phyloP scores from a whole-genome alignment of 1,139 yeast genomes.

The Yamadazyma diddensiae region DNA sequence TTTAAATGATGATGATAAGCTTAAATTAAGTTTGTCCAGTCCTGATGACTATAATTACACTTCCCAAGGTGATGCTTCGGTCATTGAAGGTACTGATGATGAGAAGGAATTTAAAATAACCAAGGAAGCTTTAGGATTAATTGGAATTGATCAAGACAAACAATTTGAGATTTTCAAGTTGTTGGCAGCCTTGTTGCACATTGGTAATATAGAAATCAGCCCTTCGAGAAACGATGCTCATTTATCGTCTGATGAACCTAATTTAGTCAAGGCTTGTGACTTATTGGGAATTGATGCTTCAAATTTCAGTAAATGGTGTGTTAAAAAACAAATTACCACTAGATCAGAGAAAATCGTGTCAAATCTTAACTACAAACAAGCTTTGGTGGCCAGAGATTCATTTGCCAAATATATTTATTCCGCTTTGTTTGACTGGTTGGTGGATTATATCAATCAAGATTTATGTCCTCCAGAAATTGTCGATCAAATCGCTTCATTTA shows the following conservation, averaged over 20 bases:
- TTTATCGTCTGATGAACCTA: slow-evolving; percentile 83
- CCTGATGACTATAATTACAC: slow-evolving; percentile 77
- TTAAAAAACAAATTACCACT: slow-evolving; percentile 90
- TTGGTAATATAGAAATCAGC: slow-evolving; percentile 88
- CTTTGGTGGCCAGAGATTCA: slow-evolving; percentile 90
- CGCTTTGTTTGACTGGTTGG: slow-evolving; percentile 94
- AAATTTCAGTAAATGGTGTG: slow-evolving; percentile 85
- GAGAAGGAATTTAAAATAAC: slow-evolving; percentile 73
- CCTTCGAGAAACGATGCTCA: slow-evolving; percentile 86
- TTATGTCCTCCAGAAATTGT: slow-evolving; percentile 73
- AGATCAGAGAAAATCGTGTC: slow-evolving; percentile 89
- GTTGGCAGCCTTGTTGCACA: slow-evolving; percentile 85
- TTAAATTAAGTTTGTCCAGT: slow-evolving; percentile 54
- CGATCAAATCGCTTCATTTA: slow-evolving; percentile 62
- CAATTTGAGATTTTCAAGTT: slow-evolving; percentile 74
- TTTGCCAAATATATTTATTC: slow-evolving; percentile 93
- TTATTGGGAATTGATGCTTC: slow-evolving; percentile 77
- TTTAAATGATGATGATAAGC: slow-evolving; percentile 57
- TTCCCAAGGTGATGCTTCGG: slow-evolving; percentile 83
- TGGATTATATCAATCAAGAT: slow-evolving; percentile 74
- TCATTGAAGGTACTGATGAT: slow-evolving; percentile 80
- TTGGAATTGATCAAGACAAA: slow-evolving; percentile 62
- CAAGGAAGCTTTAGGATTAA: slow-evolving; percentile 68
- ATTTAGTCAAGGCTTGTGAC: slow-evolving; percentile 77
- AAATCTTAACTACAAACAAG: slow-evolving; percentile 79